These are phyloP conservation scores for Udeniomyces megalosporus DNA, from an alignment of 768 basidiomycete species.

Conservation along the genomic window DNA sequence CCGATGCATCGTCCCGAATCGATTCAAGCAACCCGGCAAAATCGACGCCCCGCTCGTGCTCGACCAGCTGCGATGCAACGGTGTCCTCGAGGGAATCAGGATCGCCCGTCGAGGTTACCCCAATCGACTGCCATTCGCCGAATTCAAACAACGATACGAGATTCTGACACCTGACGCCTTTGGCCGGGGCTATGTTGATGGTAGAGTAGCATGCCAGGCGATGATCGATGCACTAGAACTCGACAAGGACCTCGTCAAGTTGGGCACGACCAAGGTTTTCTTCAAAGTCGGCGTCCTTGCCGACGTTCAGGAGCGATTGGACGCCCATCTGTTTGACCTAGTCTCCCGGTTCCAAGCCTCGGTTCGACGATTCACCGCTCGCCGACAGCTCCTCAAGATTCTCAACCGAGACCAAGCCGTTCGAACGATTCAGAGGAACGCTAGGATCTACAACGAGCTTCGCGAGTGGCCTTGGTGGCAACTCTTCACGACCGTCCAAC, in stretches of 20 bases:
- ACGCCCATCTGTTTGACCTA: slow-evolving; percentile 69
- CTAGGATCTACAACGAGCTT: slow-evolving; percentile 73
- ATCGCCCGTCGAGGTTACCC: slow-evolving; percentile 96
- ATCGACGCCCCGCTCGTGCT: slow-evolving; percentile 88
- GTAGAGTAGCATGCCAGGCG: slow-evolving; percentile 75
- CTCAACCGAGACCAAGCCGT: slow-evolving; percentile 81
- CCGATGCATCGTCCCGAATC: slow-evolving; percentile 91
- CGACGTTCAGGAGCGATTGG: slow-evolving; percentile 82
- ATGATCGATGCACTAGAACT: slow-evolving; percentile 83
- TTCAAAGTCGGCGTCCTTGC: slow-evolving; percentile 97
- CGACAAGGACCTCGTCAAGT: slow-evolving; percentile 65
- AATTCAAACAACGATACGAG: slow-evolving; percentile 94
- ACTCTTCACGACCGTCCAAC: slow-evolving; percentile 89
- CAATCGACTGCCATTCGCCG: slow-evolving; percentile 87
- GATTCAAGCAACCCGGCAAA: slow-evolving; percentile 72
- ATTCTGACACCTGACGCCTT: slow-evolving; percentile 85
- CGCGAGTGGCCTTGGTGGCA: slow-evolving; percentile 99
- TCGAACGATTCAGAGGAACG: slow-evolving; percentile 84
- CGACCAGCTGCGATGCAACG: slow-evolving; percentile 92
- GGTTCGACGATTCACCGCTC: slow-evolving; percentile 66
- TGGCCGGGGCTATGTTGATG: slow-evolving; percentile 93
- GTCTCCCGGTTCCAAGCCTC: slow-evolving; percentile 78
- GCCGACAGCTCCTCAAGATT: slow-evolving; percentile 84
- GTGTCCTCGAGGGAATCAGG: slow-evolving; percentile 95
- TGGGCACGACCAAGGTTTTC: slow-evolving; percentile 95